Base-by-base conservation (phyloP, 129 eudicot species). In the Gnaphalium uliginosum region DNA sequence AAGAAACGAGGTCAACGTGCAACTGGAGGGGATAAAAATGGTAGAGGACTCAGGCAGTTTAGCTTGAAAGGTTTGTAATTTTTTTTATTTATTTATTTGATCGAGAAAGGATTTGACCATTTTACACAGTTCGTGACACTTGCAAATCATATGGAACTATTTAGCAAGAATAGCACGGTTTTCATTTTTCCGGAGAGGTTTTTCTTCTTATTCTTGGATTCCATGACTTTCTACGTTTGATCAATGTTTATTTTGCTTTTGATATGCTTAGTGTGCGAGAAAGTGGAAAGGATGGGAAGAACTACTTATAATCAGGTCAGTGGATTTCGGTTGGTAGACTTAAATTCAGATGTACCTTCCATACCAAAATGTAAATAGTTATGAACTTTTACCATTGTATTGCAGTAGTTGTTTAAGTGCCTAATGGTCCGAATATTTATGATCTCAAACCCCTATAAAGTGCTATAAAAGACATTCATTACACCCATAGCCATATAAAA, bases 251-350 rank as follows among this genome's bases (percentile, higher is more conserved):
- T 15, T 23, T 60, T 64, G 69, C 23, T 74, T 15, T 57, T 72
- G 57, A 57, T 86, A 35, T 76, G 75, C 58, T 15, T 15, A 89
- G 90, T 88, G 62, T 88, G 93, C 68, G 81, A 85, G 81, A 88
- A 88, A 83, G 88, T 85, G 68, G 87, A 88, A 78, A 88, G 86
- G 84, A 85, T 85, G 66, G 93, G 87, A 58, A 85, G 89, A 81
- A 88, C 93, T 23, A 85, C 90, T 6, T 83, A 85, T 53, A 85
- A 83, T 73, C 88, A 88, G 90, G 93, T 85, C 29, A 79, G 88
- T 67, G 3, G 30, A 67, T 67, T n/a, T 67, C n/a, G 33, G 6
- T 46, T 46, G 53, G 13, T 11, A 3, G 5, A 46, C 3, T 14
- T 1, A 35, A 35, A 5, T 35, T 35, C 41, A 35, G 41, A 35